Evolutionary conservation across 2,329 filamentous ascomycete genomes (phyloP).

Genomic region (Clathrospora elynae): DNA sequence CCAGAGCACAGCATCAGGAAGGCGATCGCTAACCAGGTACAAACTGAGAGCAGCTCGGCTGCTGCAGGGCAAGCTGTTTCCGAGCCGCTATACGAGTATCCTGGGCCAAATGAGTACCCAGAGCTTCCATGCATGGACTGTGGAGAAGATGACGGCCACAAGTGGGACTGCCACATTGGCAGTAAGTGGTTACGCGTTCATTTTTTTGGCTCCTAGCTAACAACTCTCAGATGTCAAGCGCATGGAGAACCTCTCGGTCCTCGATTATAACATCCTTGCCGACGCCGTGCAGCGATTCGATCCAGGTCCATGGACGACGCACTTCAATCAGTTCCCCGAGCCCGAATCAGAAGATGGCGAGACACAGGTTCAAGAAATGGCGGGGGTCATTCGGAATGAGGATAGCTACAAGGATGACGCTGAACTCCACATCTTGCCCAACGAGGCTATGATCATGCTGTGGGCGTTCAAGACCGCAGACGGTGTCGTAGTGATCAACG

Average conservation of each 20-base stretch:
- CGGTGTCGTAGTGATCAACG: conserved; percentile 6
- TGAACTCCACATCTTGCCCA: conserved; percentile 21
- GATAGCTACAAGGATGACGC: conserved; percentile 21
- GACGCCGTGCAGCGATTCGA: conserved; percentile 26
- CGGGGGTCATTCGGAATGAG: conserved; percentile 26
- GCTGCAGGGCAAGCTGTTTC: not conserved
- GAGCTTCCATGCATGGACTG: conserved; percentile 37
- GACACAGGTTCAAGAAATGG: conserved; percentile 17
- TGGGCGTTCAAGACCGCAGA: conserved; percentile 27
- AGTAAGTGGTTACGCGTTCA: conserved; percentile 18
- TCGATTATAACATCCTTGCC: conserved; percentile 19
- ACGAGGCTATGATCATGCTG: conserved; percentile 20
- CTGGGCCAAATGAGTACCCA: not conserved
- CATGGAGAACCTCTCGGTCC: conserved; percentile 14
- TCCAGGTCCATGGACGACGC: conserved; percentile 33
- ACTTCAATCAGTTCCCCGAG: conserved; percentile 13
- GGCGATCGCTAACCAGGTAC: fast-evolving
- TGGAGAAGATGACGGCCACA: conserved; percentile 18
- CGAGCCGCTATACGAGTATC: not conserved
- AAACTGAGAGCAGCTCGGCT: not conserved
- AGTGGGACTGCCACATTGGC: conserved; percentile 24
- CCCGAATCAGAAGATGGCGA: conserved; percentile 11
- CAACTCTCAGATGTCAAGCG: conserved; percentile 10
- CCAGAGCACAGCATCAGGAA: not conserved
- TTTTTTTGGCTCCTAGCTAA: not conserved